A percentile compares a stretch with the other conserved stretches of the same genome.
Evolutionary conservation across 2,329 filamentous ascomycete species (phyloP).

Genomic region (Botrytis medusae): DNA sequence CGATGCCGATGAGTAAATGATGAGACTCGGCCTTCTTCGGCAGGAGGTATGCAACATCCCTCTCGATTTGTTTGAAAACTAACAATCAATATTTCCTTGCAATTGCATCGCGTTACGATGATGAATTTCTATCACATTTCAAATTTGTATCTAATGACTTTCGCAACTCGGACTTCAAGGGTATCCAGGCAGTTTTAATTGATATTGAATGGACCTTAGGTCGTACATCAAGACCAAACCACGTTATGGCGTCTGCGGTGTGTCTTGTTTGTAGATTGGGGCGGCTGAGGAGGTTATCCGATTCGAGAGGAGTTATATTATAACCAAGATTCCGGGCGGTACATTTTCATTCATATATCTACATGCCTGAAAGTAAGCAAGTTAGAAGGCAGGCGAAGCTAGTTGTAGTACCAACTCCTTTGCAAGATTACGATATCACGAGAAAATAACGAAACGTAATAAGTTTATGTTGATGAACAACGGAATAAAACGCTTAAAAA

Average conservation of each 20-base stretch:
- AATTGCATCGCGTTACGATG: slow-evolving; percentile 6
- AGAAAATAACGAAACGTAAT: slow-evolving; percentile 8
- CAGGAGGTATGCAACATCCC: slow-evolving; percentile 19
- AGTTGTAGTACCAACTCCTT: background rate
- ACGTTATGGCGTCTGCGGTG: slow-evolving; percentile 12
- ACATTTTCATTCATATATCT: slow-evolving; percentile 14
- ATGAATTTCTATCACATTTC: slow-evolving; percentile 17
- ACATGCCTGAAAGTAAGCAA: background rate
- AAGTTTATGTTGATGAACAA: slow-evolving; percentile 15
- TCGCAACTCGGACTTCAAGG: background rate
- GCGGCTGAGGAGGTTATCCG: slow-evolving; percentile 3
- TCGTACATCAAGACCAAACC: slow-evolving; percentile 2
- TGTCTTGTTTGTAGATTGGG: slow-evolving; percentile 17
- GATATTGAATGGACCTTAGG: background rate
- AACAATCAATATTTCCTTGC: slow-evolving; percentile 20
- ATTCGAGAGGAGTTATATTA: slow-evolving; percentile 3
- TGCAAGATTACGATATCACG: background rate
- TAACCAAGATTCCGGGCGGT: slow-evolving; percentile 14
- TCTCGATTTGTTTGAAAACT: slow-evolving; percentile 20
- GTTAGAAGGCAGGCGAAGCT: background rate
- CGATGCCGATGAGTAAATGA: slow-evolving; percentile 15
- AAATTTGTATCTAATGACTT: background rate
- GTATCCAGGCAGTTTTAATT: background rate
- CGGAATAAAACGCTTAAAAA: slow-evolving; percentile 6
- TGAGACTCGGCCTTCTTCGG: slow-evolving; percentile 23